Conservation (phyloP, 192 early-diverging fungal genomes). For the Jimgerdemannia flammicorona region DNA sequence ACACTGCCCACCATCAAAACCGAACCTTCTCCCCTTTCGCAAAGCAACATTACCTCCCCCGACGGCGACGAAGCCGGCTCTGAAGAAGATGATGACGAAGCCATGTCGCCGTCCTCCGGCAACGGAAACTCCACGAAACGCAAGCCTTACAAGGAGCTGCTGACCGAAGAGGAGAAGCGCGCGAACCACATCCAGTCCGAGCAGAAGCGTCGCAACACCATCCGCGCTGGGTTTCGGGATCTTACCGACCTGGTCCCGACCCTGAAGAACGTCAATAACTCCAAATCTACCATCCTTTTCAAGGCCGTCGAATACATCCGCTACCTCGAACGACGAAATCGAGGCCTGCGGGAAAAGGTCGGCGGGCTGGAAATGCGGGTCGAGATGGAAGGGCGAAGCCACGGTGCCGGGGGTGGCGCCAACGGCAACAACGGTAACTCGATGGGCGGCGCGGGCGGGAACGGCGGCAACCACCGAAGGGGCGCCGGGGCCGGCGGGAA, state of each 20-base stretch:
- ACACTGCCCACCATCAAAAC: background rate
- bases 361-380: slow-evolving; percentile 21
- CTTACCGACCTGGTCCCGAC: slow-evolving; percentile 84
- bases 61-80: background rate
- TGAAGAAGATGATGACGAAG: background rate
- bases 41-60: background rate
- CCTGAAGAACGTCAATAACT: slow-evolving; percentile 62
- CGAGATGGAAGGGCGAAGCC: slow-evolving; percentile 21
- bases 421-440: background rate
- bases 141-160: slow-evolving; percentile 56
- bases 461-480: background rate
- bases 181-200: slow-evolving; percentile 74
- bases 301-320: slow-evolving; percentile 65
- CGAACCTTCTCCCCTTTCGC: background rate
- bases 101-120: background rate
- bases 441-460: background rate
- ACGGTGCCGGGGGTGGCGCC: background rate
- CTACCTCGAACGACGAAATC: slow-evolving; percentile 56
- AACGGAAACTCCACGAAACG: slow-evolving; percentile 20
- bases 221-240: slow-evolving; percentile 83
- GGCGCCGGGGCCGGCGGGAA: background rate
- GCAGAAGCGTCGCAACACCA: slow-evolving; percentile 69
- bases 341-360: slow-evolving; percentile 15
- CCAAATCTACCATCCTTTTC: slow-evolving; percentile 62
- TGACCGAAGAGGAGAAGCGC: slow-evolving; percentile 74